Conservation (phyloP, 2,329 filamentous ascomycete genomes). For the Fusarium oligoseptatum region DNA sequence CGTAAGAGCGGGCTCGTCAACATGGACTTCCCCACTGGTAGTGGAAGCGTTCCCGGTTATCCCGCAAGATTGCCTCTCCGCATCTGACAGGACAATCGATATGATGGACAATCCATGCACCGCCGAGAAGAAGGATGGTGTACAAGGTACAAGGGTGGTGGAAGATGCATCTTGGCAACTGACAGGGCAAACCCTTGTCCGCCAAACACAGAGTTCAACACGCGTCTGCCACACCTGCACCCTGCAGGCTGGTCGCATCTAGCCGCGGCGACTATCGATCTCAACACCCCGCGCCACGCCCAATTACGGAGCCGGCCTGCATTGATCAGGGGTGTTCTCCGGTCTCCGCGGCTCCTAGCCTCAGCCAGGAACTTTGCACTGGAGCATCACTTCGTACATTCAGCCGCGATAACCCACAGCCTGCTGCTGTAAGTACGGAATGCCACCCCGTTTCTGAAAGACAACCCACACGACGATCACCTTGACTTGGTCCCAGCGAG, state of each 20-base stretch:
- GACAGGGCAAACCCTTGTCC: conserved; percentile 13
- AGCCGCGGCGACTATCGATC: conserved; percentile 39
- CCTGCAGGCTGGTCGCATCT: conserved; percentile 29
- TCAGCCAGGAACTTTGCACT: not conserved
- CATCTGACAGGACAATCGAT: conserved; percentile 1
- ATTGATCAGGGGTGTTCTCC: conserved; percentile 15
- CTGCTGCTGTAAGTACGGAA: not conserved
- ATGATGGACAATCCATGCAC: not conserved
- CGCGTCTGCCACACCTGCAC: conserved; percentile 22
- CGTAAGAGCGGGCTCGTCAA: not conserved
- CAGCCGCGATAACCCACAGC: conserved; percentile 15
- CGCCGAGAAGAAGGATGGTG: not conserved
- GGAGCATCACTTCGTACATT: not conserved
- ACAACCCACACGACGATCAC: conserved; percentile 4
- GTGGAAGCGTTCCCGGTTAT: not conserved
- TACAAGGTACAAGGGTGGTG: not conserved
- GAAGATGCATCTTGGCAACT: conserved; percentile 3
- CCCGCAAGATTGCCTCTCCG: conserved; percentile 1
- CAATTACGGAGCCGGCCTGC: conserved; percentile 6
- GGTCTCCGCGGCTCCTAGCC: conserved; percentile 9
- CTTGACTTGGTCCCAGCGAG: not conserved
- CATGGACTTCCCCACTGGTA: not conserved
- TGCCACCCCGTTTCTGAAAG: not conserved
- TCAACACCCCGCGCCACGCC: conserved; percentile 12
- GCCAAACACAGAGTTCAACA: conserved; percentile 20